These are phyloP conservation scores for Nicotiana attenuata DNA, from an alignment of 257 asterid genomes.

Conservation along the genomic window DNA sequence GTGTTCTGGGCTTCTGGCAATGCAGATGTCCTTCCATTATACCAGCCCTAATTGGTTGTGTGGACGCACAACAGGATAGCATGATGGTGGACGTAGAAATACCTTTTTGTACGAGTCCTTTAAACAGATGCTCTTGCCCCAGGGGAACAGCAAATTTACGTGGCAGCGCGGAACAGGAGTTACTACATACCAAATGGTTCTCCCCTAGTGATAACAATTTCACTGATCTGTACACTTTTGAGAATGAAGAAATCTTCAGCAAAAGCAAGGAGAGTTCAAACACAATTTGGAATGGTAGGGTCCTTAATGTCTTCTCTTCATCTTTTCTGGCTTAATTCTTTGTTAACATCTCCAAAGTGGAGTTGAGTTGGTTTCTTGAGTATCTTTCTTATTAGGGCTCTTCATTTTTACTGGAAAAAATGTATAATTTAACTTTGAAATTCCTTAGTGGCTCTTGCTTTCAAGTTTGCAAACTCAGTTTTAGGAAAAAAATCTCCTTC, in stretches of 20 bases:
- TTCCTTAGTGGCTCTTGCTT: background rate
- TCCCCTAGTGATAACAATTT: background rate
- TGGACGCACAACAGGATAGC: conserved; percentile 4
- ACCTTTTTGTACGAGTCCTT: background rate
- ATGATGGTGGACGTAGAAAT: background rate
- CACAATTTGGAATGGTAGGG: conserved; percentile 5
- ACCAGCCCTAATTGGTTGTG: background rate
- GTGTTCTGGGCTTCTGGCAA: background rate
- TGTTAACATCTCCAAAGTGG: background rate
- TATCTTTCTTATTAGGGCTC: background rate
- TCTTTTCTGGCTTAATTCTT: background rate
- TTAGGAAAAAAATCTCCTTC: background rate
- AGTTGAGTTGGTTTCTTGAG: conserved; percentile 1
- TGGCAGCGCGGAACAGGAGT: background rate
- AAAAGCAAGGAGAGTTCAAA: conserved; percentile 3
- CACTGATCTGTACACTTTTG: background rate
- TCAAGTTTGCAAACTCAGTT: background rate
- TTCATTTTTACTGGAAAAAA: background rate
- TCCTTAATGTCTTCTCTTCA: background rate
- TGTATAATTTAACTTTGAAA: background rate
- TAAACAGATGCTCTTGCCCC: background rate
- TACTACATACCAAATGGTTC: conserved; percentile 6
- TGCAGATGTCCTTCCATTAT: background rate
- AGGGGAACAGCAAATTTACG: background rate
- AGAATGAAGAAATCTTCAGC: background rate